Conservation (phyloP, 2,329 filamentous ascomycete genomes). For the Leptographium wingfieldii region DNA sequence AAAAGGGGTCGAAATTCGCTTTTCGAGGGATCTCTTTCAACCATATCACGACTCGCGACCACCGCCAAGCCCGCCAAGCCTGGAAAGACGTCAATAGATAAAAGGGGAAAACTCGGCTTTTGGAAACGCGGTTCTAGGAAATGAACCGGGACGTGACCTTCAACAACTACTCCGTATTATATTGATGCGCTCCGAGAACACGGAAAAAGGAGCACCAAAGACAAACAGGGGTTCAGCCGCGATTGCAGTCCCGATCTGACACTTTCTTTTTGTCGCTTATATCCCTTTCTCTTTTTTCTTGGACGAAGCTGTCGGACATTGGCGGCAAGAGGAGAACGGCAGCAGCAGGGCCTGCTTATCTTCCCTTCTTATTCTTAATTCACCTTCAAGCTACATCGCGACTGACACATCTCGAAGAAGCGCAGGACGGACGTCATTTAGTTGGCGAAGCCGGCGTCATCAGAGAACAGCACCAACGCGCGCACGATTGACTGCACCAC, state of each 20-base stretch:
- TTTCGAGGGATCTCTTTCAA: not conserved
- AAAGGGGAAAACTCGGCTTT: not conserved
- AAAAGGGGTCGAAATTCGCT: not conserved
- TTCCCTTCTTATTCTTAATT: not conserved
- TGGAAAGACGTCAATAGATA: not conserved
- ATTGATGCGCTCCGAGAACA: not conserved
- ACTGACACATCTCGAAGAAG: not conserved
- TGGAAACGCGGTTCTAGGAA: not conserved
- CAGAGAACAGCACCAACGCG: not conserved
- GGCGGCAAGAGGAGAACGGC: not conserved
- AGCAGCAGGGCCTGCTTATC: not conserved
- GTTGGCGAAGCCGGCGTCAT: not conserved
- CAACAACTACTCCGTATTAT: not conserved
- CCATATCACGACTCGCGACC: not conserved
- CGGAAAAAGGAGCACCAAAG: not conserved
- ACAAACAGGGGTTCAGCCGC: conserved; percentile 1
- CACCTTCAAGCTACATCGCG: not conserved
- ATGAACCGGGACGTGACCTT: not conserved
- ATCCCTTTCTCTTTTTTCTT: not conserved
- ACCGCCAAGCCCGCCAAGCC: not conserved
- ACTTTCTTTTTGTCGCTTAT: not conserved
- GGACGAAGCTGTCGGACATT: not conserved
- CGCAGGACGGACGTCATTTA: not conserved
- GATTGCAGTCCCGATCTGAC: not conserved
- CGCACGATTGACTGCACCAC: not conserved